Evolutionary conservation across 192 early-diverging fungal species (phyloP), one percentile per base, ranked within the genome.

Genomic region (Endogone sp.): DNA sequence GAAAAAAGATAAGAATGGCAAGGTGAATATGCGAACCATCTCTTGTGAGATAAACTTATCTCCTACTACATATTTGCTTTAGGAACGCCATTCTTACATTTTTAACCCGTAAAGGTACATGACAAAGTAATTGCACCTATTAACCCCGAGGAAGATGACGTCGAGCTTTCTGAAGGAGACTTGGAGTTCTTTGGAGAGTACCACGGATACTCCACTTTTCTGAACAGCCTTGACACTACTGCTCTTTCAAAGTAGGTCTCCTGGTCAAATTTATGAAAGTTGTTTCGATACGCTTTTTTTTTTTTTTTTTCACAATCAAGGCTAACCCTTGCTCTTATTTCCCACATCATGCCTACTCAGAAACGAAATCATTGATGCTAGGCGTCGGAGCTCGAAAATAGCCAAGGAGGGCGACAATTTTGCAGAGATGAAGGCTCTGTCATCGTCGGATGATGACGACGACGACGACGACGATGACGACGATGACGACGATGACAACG

Each of bases 141-240:
- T 16, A 11, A 6, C 6, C 37, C 73, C 61, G 81, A 82, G 25
- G 82, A 80, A 26, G 82, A 89, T 16, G 91, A 93, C 66, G 62
- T 87, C 31, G 77, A 78, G 21, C 68, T 93, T 27, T 87, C 83
- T 49, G 91, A 92, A 26, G 85, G 91, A 54, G 92, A 94, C 78
- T 66, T 92, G 66, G 86, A 86, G 37, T 84, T 93, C 55, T 84
- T 93, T 58, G 80, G 84, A 10, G 88, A 92, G 65, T 86, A 91
- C 67, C 80, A 86, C 25, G 75, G 73, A 25, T 81, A 82, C 66
- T 76, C 84, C 3, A 70, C 78, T 20, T 94, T 94, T 75, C 75
- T 94, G 73, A 78, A 67, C 31, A 75, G 80, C 30, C 76, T 93
- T 75, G 85, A 92, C 71, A 71, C 87, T 3, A 83, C 84, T 22